Evolutionary conservation across 148 eudicot species (phyloP), one percentile per base, ranked within the genome.

Genomic region (Silene uniflora): DNA sequence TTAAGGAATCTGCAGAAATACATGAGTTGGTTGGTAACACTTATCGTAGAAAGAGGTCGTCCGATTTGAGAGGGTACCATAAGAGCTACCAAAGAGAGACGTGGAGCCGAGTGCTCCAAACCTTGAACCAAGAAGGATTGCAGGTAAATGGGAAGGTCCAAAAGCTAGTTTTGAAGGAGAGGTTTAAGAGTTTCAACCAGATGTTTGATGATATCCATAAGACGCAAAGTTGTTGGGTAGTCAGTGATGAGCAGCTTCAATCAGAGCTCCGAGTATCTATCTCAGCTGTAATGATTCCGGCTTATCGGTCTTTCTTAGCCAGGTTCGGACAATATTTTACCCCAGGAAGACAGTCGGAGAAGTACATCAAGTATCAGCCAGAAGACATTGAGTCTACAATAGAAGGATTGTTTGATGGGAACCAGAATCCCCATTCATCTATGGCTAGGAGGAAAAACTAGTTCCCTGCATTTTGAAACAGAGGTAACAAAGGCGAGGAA

Each of bases 221-320:
- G 86, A 83, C 89, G 24, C 98, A 95, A 46, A 88, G 91, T 73
- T 49, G 88, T 0, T 95, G 98, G 98, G 92, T 92, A 58, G 96
- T 95, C 32, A 92, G 92, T 63, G 98, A 95, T 19, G 89, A 86
- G 62, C 98, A 95, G 78, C 86, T 95, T 18, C 88, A 88, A 62
- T 90, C 97, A 5, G 97, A 95, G 88, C 93, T 95, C 0, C 79
- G 93, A 76, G 97, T 90, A 59, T 86, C 98, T 2, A 77, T 95
- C 56, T 84, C 96, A 0, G 92, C 87, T 29, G 87, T 95, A 17
- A 89, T 95, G 81, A 90, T 90, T 10, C 98, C 97, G 7, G 98
- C 98, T 1, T 94, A 91, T 71, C 69, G 98, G 16, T 87, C 93
- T 10, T 91, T 94, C 56, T 22, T 89, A 9, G 96, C 84, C 8